Evolutionary conservation across 2,329 filamentous ascomycete species (phyloP).

Genomic region (Zymoseptoria tritici): DNA sequence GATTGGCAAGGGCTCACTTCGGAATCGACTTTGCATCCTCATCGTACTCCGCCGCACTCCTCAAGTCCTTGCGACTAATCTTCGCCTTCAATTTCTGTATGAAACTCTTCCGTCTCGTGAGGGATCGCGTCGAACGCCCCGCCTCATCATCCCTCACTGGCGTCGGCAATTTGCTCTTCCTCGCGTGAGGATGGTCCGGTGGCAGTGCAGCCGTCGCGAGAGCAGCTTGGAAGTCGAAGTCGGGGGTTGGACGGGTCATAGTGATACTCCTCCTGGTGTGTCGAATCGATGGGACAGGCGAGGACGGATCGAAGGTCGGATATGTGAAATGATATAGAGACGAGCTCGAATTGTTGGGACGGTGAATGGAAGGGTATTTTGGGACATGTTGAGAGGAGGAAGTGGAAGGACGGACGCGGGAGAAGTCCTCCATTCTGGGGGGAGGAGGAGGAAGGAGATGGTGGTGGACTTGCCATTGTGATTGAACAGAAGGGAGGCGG

Average conservation of each 20-base stretch:
- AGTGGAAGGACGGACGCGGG: background rate
- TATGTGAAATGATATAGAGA: background rate
- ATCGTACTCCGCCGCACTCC: background rate
- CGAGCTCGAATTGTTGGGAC: background rate
- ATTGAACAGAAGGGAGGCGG: background rate
- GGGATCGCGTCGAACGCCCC: background rate
- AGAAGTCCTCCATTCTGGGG: background rate
- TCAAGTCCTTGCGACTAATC: background rate
- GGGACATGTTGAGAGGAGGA: background rate
- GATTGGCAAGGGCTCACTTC: background rate
- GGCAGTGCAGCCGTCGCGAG: background rate
- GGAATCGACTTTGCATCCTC: background rate
- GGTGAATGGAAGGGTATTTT: background rate
- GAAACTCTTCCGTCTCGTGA: background rate
- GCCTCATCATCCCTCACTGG: background rate
- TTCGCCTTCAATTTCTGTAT: background rate
- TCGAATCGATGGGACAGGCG: background rate
- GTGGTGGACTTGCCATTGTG: background rate
- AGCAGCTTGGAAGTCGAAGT: background rate
- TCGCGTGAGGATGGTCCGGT: background rate
- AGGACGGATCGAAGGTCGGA: background rate
- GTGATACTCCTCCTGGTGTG: background rate
- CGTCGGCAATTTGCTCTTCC: background rate
- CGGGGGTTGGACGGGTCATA: background rate
- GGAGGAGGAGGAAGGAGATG: background rate